Base-by-base conservation (phyloP, 352 stramenopile genomes). In the Globisporangium paroecandrum region DNA sequence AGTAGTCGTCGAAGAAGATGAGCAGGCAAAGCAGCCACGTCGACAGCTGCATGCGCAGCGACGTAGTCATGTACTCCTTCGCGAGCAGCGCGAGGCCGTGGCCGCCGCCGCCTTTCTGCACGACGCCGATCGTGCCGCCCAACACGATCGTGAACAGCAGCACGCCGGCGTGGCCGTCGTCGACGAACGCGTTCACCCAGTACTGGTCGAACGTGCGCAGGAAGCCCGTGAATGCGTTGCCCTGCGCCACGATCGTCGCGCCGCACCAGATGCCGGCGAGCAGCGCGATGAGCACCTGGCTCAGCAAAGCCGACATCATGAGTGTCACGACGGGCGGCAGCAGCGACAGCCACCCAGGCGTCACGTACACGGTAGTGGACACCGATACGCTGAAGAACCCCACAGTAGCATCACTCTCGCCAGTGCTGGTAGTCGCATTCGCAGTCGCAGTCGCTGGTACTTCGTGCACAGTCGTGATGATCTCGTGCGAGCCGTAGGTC, bases 1-100 rank as follows among this genome's bases (percentile, higher is more conserved):
- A 95, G 77, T 97, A 97, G 75, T 97, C 91, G 69, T 97, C 91
- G 66, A 97, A 97, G 80, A 97, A 97, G 71, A 97, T 94, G 63
- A 95, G 73, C 58, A 93, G 71, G 58, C 87, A 95, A 27, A 95
- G 70, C 56, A 91, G 64, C 85, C 85, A 95, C 54, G 87, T 93
- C 22, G 86, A 86, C 34, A 97, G 72, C 68, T 94, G 87, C 82
- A 93, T 93, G 13, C 86, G 81, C 62, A 95, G 71, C 54, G 83
- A 90, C 43, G 84, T 89, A 12, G 82, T 93, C 86, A 94, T 94
- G 70, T 82, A 91, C 68, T 89, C 77, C 68, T 93, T 90, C 49
- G 85, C 85, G 27, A 92, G 64, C 18, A 92, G 70, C 56, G 91
- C 89, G 47, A 97, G 75, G 9, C 91, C 91, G 61, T 94, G 83